These are phyloP conservation scores for Cucurbita moschata DNA, from an alignment of 306 rosid genomes.

Conservation along the genomic window DNA sequence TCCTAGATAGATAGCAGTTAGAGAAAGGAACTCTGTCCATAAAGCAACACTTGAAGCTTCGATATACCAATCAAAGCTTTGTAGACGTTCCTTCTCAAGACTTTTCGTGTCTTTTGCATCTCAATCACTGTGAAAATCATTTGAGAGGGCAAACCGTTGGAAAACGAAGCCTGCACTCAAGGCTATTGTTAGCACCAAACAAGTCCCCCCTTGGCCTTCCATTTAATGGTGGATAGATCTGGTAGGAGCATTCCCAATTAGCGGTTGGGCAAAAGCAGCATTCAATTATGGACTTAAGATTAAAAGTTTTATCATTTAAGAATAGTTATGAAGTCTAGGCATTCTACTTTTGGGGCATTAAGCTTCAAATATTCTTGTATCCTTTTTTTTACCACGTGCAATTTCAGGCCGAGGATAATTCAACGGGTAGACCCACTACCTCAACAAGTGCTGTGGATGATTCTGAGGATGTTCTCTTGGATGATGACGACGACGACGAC, in stretches of 20 bases:
- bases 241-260: not conserved
- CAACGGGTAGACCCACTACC: constrained; percentile 7
- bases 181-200: not conserved
- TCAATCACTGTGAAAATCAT: not conserved
- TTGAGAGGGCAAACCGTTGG: not conserved
- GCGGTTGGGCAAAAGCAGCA: not conserved
- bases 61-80: too few species aligned
- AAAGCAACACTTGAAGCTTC: too few species aligned
- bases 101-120: too few species aligned
- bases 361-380: not conserved
- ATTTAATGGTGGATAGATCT: not conserved
- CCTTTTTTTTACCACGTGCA: not conserved
- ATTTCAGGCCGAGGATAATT: constrained; percentile 4
- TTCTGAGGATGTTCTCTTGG: constrained; percentile 4
- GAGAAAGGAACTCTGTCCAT: too few species aligned
- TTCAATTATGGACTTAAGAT: not conserved
- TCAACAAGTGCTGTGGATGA: constrained; percentile 6
- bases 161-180: not conserved
- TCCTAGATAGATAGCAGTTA: too few species aligned
- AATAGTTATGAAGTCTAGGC: not conserved
- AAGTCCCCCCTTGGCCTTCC: not conserved
- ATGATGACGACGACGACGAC: constrained; percentile 6
- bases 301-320: not conserved
- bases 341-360: not conserved
- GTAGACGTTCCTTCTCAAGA: too few species aligned